Evolutionary conservation across 345 rosid genomes (phyloP).

Genomic region (Hirschfeldia incana): DNA sequence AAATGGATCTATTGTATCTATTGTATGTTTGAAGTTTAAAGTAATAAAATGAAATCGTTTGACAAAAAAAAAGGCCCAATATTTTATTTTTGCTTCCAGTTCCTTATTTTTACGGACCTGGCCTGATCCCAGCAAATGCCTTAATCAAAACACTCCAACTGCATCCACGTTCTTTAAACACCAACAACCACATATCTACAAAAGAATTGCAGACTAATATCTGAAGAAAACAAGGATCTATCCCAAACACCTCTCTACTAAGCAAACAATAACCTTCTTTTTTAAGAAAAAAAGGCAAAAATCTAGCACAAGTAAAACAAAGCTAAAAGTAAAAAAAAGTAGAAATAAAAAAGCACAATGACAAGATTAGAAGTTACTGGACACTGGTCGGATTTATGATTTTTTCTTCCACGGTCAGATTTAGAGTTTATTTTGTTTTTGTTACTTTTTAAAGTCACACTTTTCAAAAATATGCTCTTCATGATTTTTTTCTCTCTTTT

Average conservation of each 20-base stretch:
- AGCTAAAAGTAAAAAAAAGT: not conserved
- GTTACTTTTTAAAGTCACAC: not conserved
- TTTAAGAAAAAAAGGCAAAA: too few relatives aligned
- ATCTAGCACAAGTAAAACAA: not conserved
- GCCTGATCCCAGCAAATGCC: too few relatives aligned
- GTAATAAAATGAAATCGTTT: too few relatives aligned
- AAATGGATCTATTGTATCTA: too few relatives aligned
- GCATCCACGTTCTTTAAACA: not conserved
- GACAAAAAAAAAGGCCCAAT: too few relatives aligned
- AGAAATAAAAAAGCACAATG: not conserved
- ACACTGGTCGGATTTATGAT: not conserved
- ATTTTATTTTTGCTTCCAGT: too few relatives aligned
- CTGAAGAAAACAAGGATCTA: not conserved
- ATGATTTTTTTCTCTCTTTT: not conserved
- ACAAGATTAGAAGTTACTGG: not conserved
- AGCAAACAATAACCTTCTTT: not conserved
- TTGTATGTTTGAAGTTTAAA: too few relatives aligned
- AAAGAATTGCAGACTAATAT: not conserved
- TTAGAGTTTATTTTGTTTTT: not conserved
- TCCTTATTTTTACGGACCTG: too few relatives aligned
- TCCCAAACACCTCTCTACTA: not conserved
- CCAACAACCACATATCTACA: not conserved
- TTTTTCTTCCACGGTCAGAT: not conserved
- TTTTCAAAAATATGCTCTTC: not conserved
- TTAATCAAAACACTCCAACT: not conserved